Evolutionary conservation across 2,329 filamentous ascomycete genomes (phyloP).

Genomic region (Ophiocordyceps australis): DNA sequence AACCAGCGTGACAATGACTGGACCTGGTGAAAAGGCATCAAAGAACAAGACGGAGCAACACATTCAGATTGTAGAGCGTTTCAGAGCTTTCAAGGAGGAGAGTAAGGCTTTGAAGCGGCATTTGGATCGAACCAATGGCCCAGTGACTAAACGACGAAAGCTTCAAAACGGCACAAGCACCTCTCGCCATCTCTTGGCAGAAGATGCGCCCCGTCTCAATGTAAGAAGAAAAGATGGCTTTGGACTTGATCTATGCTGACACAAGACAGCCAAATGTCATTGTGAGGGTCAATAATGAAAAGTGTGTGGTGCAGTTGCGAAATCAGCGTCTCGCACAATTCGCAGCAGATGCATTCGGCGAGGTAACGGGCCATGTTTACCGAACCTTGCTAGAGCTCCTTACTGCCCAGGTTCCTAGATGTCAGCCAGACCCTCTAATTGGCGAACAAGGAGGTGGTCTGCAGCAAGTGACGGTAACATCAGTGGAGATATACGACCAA

Average conservation of each 20-base stretch:
- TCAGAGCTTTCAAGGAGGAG: constrained; percentile 34
- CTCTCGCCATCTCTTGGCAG: too few relatives aligned
- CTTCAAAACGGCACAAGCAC: constrained; percentile 28
- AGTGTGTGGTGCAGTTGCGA: constrained; percentile 65
- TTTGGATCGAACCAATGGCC: constrained; percentile 22
- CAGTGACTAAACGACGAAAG: constrained; percentile 32
- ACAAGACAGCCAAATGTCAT: constrained; percentile 46
- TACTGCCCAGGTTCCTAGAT: constrained; percentile 49
- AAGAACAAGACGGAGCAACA: constrained; percentile 50
- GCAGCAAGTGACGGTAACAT: constrained; percentile 23
- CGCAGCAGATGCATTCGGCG: constrained; percentile 51
- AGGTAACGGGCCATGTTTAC: constrained; percentile 64
- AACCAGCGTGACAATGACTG: constrained; percentile 35
- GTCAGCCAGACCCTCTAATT: constrained; percentile 35
- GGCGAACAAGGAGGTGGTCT: constrained; percentile 12
- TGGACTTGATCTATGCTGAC: constrained; percentile 6
- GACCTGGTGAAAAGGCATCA: constrained; percentile 20
- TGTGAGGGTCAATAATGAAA: constrained; percentile 69
- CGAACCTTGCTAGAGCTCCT: constrained; percentile 51
- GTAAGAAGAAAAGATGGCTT: constrained; percentile 19
- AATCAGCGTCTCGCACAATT: constrained; percentile 61
- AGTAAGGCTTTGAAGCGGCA: constrained; percentile 31
- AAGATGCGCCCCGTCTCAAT: constrained; percentile 29
- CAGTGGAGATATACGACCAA: constrained; percentile 35
- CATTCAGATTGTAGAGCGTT: constrained; percentile 31